Evolutionary conservation across 495 filamentous ascomycete genomes (phyloP).

Genomic region (Lasiosphaeria ovina): DNA sequence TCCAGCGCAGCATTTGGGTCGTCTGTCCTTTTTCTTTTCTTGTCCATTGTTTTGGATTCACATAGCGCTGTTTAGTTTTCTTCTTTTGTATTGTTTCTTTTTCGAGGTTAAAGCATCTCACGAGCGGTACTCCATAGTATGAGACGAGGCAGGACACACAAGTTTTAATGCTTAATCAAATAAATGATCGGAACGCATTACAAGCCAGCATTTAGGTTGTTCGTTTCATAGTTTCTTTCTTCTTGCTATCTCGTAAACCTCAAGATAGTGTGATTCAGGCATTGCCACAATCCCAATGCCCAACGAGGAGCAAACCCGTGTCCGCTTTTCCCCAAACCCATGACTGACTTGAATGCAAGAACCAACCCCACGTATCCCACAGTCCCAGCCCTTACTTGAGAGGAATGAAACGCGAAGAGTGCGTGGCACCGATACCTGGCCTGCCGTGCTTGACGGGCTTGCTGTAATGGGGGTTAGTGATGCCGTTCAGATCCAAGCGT

Average conservation of each 20-base stretch:
- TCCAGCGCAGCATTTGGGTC: too few species aligned
- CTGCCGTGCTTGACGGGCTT: slow-evolving; percentile 99
- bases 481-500: slow-evolving; percentile 11
- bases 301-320: slow-evolving; percentile 33
- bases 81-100: too few species aligned
- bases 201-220: not conserved
- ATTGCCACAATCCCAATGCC: slow-evolving; percentile 31
- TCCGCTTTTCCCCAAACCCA: slow-evolving; percentile 40
- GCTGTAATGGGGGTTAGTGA: slow-evolving; percentile 56
- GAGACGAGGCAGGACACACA: not conserved
- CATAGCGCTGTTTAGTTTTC: too few species aligned
- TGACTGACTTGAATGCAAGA: slow-evolving; percentile 42
- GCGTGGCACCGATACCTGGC: slow-evolving; percentile 99
- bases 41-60: too few species aligned
- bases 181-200: not conserved
- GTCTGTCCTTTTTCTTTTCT: too few species aligned
- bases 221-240: slow-evolving; percentile 23
- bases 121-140: too few species aligned
- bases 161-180: not conserved
- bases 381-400: slow-evolving; percentile 74
- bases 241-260: slow-evolving; percentile 33
- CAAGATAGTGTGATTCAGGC: slow-evolving; percentile 29
- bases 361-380: slow-evolving; percentile 32
- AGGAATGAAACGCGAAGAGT: slow-evolving; percentile 99
- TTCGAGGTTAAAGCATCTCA: too few species aligned